Conservation (phyloP, 768 basidiomycete species). For the Zangia roseola region DNA sequence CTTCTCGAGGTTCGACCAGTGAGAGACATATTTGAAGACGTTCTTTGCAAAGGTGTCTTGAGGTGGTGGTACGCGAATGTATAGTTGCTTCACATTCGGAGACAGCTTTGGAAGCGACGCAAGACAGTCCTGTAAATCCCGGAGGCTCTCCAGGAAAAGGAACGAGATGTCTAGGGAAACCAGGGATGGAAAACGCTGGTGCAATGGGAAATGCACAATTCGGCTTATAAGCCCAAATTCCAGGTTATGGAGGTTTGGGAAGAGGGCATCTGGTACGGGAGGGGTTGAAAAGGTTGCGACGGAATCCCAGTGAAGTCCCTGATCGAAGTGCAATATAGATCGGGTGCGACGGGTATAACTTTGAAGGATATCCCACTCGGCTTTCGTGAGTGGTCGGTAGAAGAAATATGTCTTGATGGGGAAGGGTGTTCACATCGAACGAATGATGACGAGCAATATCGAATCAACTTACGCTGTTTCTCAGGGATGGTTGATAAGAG, state of each 20-base stretch:
- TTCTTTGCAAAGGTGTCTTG: no score
- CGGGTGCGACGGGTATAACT: constrained; percentile 3
- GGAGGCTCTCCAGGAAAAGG: no score
- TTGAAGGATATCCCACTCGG: constrained; percentile 5
- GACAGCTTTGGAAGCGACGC: no score
- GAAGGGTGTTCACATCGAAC: no score
- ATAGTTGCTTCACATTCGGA: not conserved
- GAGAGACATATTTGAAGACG: not conserved
- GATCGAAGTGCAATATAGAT: not conserved
- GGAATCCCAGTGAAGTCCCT: not conserved
- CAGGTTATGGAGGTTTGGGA: constrained; percentile 1
- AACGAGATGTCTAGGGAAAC: no score
- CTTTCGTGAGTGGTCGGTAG: not conserved
- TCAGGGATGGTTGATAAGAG: not conserved
- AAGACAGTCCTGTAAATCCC: no score
- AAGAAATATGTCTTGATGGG: not conserved
- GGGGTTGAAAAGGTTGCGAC: not conserved
- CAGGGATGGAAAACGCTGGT: no score
- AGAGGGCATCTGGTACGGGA: not conserved
- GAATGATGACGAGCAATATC: not conserved
- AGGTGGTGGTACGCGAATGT: no score
- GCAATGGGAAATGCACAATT: no score
- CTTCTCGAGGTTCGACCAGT: constrained; percentile 3
- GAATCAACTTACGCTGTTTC: not conserved
- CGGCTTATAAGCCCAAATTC: no score